phyloP scores from a whole-genome alignment of 164 flowering plant species.

The Macadamia integrifolia region DNA sequence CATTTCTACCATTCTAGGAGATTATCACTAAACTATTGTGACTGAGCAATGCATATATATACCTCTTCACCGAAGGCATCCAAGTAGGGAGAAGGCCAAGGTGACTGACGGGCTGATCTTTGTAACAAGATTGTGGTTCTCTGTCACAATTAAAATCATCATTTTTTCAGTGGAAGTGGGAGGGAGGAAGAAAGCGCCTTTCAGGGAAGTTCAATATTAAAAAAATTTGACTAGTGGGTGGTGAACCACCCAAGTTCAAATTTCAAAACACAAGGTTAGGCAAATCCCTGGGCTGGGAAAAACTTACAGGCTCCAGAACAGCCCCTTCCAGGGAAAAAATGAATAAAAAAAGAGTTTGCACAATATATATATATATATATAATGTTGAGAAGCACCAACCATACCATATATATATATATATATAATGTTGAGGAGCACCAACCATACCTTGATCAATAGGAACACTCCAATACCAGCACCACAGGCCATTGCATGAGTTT shows the following conservation, averaged over 20 bases:
- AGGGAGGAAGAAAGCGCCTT: neutral
- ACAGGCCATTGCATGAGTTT: constrained; percentile 66
- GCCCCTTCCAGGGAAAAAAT: neutral
- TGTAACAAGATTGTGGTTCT: constrained; percentile 81
- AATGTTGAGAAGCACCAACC: constrained; percentile 6
- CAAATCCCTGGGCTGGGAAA: no score
- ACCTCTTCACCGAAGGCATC: constrained; percentile 99
- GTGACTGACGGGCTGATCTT: constrained; percentile 72
- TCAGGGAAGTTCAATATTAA: neutral
- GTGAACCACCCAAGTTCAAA: no score
- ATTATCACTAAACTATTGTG: neutral
- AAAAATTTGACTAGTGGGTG: no score
- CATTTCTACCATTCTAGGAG: neutral
- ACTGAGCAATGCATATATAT: constrained; percentile 1
- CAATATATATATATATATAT: no score
- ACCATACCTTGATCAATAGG: constrained; percentile 66
- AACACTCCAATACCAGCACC: constrained; percentile 94
- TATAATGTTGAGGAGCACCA: neutral
- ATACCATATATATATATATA: constrained; percentile 28
- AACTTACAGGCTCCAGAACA: no score
- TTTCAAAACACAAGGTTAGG: no score
- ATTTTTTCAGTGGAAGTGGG: neutral
- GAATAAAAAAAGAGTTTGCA: neutral
- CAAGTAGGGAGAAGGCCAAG: constrained; percentile 92
- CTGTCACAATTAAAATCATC: constrained; percentile 26